Evolutionary conservation across 345 rosid genomes (phyloP).

Genomic region (Ailanthus altissimus): DNA sequence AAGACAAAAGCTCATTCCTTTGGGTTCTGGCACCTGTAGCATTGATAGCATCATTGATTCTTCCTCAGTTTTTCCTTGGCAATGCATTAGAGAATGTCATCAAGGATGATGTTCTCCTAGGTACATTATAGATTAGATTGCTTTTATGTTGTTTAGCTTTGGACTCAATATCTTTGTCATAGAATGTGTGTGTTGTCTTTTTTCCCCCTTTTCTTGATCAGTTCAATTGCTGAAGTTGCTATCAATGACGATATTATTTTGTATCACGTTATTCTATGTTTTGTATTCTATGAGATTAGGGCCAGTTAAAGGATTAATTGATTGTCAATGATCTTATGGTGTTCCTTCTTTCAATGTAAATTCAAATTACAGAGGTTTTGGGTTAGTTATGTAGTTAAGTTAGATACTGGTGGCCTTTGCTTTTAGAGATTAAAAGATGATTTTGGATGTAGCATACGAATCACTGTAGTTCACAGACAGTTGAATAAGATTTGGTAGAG

Average conservation of each 20-base stretch:
- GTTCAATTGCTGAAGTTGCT: background rate
- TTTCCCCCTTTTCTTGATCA: background rate
- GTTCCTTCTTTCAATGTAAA: background rate
- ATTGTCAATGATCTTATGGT: background rate
- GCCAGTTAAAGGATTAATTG: background rate
- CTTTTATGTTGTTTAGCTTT: background rate
- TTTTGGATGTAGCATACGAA: background rate
- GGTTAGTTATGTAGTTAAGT: background rate
- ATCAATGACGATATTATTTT: background rate
- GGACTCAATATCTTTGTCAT: background rate
- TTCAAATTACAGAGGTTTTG: background rate
- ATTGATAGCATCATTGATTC: constrained; percentile 58
- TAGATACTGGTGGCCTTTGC: background rate
- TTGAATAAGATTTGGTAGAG: background rate
- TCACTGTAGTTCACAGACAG: background rate
- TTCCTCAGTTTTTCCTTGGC: constrained; percentile 74
- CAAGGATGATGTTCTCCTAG: constrained; percentile 53
- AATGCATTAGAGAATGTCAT: constrained; percentile 50
- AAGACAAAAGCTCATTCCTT: constrained; percentile 62
- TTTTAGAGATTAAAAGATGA: background rate
- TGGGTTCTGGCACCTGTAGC: constrained; percentile 78
- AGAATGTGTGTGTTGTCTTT: background rate
- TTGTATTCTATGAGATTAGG: background rate
- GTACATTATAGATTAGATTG: constrained; percentile 25
- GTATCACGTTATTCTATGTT: background rate